phyloP scores from a whole-genome alignment of 2,329 filamentous ascomycete genomes.

The Penicillium aurantiogriseum region DNA sequence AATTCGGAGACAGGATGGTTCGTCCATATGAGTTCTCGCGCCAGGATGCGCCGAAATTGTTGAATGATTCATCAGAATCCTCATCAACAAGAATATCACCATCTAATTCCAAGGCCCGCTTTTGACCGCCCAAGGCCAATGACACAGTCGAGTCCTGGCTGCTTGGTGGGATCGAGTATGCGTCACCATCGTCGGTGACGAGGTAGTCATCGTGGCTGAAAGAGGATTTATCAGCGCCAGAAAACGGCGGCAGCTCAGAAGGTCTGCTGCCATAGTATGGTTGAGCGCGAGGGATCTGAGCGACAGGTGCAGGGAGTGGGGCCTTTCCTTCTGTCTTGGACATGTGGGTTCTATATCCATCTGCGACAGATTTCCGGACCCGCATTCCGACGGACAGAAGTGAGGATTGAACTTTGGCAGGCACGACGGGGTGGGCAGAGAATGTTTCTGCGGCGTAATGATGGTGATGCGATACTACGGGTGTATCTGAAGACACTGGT shows the following conservation, averaged over 20 bases:
- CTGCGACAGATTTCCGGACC: constrained; percentile 85
- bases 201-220: constrained; percentile 16
- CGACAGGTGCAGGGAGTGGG: constrained; percentile 3
- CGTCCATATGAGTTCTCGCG: constrained; percentile 28
- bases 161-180: constrained; percentile 41
- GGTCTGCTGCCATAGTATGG: constrained; percentile 12
- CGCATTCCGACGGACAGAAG: constrained; percentile 94
- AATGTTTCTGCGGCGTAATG: constrained; percentile 43
- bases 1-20: constrained; percentile 34
- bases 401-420: constrained; percentile 69
- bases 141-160: constrained; percentile 38
- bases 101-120: constrained; percentile 44
- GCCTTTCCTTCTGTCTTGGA: constrained; percentile 29
- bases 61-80: constrained; percentile 36
- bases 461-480: constrained; percentile 38
- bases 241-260: constrained; percentile 74
- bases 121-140: constrained; percentile 35
- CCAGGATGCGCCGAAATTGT: constrained; percentile 28
- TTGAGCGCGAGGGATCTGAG: constrained; percentile 2
- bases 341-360: constrained; percentile 78
- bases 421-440: constrained; percentile 54
- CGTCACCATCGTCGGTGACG: constrained; percentile 38
- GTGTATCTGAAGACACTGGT: constrained; percentile 9
- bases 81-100: constrained; percentile 39
- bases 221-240: constrained; percentile 68